These are phyloP conservation scores for Solanum hybrid DNA, from an alignment of 305 asterid genomes.

Conservation along the genomic window DNA sequence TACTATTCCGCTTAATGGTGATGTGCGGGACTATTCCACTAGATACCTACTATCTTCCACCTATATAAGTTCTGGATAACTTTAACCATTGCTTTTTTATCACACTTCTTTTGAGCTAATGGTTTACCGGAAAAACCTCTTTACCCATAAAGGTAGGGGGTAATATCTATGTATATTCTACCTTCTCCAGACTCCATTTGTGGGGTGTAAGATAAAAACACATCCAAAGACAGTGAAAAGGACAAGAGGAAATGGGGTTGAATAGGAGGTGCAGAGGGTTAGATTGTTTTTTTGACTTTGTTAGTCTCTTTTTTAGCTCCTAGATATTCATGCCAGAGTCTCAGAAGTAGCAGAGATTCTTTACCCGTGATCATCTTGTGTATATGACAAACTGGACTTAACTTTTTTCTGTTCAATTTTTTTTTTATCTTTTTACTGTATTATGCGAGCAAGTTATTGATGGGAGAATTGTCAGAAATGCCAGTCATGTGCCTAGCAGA, in stretches of 20 bases:
- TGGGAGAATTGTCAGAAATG: conserved; percentile 5
- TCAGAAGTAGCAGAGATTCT: conserved; percentile 31
- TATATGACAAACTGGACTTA: background rate
- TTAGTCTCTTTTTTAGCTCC: background rate
- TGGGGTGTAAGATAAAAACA: background rate
- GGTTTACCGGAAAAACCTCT: background rate
- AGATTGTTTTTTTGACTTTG: background rate
- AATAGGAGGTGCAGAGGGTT: conserved; percentile 15
- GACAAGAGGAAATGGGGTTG: conserved; percentile 15
- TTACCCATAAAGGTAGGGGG: background rate
- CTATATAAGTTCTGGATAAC: background rate
- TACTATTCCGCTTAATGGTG: background rate
- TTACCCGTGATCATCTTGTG: conserved; percentile 25
- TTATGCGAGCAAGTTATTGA: background rate
- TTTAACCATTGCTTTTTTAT: background rate
- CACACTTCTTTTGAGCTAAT: background rate
- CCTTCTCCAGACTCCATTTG: background rate
- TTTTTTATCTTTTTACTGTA: background rate
- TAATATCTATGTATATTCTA: background rate
- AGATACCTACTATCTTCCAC: background rate
- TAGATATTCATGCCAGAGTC: conserved; percentile 13
- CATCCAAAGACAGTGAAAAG: background rate
- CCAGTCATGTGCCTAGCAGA: background rate
- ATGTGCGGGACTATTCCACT: background rate
- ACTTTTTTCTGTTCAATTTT: background rate